Evolutionary conservation across 2,329 filamentous ascomycete genomes (phyloP).

Genomic region (Coleophoma eucalyptorum): DNA sequence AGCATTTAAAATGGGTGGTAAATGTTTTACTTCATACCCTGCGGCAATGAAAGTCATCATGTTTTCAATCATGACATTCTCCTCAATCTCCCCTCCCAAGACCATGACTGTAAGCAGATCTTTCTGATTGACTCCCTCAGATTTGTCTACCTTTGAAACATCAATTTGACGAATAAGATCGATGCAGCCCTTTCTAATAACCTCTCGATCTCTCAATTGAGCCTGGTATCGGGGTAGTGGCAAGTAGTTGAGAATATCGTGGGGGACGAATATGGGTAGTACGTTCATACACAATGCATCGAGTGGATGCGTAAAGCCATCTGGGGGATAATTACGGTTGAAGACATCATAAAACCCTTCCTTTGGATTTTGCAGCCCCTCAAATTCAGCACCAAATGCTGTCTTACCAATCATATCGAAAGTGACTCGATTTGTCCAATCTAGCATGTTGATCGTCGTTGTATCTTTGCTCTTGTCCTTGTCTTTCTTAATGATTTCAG

Average conservation of each 20-base stretch:
- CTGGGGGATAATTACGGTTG: constrained; percentile 3
- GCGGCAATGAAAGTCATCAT: constrained; percentile 64
- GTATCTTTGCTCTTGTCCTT: background rate
- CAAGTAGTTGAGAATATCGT: background rate
- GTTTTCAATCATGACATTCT: constrained; percentile 61
- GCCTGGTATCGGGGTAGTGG: background rate
- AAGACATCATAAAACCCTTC: background rate
- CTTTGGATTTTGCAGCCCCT: background rate
- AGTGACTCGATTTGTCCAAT: constrained; percentile 1
- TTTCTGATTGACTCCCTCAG: background rate
- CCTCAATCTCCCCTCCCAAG: constrained; percentile 42
- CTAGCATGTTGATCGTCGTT: background rate
- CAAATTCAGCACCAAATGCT: constrained; percentile 1
- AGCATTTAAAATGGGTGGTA: constrained; percentile 1
- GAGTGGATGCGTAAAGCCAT: constrained; percentile 1
- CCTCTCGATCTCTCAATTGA: background rate
- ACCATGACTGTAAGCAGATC: constrained; percentile 45
- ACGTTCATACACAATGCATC: constrained; percentile 1
- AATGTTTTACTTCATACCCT: constrained; percentile 11
- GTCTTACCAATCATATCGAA: constrained; percentile 4
- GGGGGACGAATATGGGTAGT: constrained; percentile 1
- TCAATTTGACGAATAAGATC: background rate
- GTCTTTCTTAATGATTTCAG: background rate
- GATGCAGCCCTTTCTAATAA: background rate
- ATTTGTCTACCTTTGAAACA: constrained; percentile 1